Evolutionary conservation across 495 filamentous ascomycete genomes (phyloP).

Genomic region (Letharia columbiana): DNA sequence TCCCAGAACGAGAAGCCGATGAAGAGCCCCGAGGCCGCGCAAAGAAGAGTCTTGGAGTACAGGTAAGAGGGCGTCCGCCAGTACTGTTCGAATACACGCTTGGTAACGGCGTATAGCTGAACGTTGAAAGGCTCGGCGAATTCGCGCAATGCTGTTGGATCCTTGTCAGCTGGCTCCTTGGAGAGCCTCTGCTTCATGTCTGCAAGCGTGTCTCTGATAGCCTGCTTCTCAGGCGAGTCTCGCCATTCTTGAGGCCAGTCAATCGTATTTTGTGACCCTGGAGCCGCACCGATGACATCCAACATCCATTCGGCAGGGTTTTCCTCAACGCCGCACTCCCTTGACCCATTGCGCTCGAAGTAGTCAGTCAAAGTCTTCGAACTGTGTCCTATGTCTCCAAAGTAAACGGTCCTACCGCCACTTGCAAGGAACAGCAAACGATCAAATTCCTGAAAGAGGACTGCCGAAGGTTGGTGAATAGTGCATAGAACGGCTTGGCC

Average conservation of each 20-base stretch:
- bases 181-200: constrained; percentile 44
- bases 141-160: constrained; percentile 37
- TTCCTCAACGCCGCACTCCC: constrained; percentile 62
- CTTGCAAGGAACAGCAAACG: constrained; percentile 72
- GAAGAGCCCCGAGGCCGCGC: constrained; percentile 52
- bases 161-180: constrained; percentile 21
- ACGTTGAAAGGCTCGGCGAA: constrained; percentile 47
- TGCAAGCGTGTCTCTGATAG: constrained; percentile 60
- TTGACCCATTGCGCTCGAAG: constrained; percentile 72
- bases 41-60: constrained; percentile 59
- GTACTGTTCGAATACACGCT: constrained; percentile 77
- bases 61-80: constrained; percentile 85
- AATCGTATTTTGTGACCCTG: constrained; percentile 62
- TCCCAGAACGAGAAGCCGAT: constrained; percentile 85
- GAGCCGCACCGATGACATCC: constrained; percentile 84
- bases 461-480: constrained; percentile 86
- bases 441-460: constrained; percentile 88
- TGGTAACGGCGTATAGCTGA: constrained; percentile 45
- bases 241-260: constrained; percentile 84
- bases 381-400: constrained; percentile 79
- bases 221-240: constrained; percentile 59
- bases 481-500: constrained; percentile 87
- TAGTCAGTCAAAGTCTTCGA: constrained; percentile 64
- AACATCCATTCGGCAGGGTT: constrained; percentile 96
- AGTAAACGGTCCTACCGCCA: constrained; percentile 82